phyloP scores from a whole-genome alignment of 169 alveolate genomes.

The Plasmodium chabaudi region DNA sequence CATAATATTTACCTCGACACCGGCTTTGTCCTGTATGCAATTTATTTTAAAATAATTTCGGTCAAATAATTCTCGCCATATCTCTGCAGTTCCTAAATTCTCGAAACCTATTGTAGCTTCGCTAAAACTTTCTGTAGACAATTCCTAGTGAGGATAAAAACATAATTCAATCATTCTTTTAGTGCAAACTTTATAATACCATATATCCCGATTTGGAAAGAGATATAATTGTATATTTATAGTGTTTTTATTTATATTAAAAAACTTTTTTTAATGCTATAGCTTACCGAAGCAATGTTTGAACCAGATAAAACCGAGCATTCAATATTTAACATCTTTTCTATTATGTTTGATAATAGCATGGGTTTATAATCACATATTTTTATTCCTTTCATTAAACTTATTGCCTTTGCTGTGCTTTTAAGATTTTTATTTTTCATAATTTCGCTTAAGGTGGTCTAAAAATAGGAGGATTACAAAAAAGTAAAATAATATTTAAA shows the following conservation, averaged over 20 bases:
- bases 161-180: not conserved
- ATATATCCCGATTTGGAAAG: not conserved
- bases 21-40: slow-evolving; percentile 89
- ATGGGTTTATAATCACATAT: slow-evolving; percentile 83
- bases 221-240: too few species aligned
- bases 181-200: not conserved
- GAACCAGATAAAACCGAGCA: slow-evolving; percentile 91
- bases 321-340: slow-evolving; percentile 82
- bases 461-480: slow-evolving; percentile 16
- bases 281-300: slow-evolving; percentile 89
- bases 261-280: not conserved
- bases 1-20: slow-evolving; percentile 80
- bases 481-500: not conserved
- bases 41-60: slow-evolving; percentile 86
- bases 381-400: slow-evolving; percentile 89
- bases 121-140: slow-evolving; percentile 90
- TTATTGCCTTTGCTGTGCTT: slow-evolving; percentile 86
- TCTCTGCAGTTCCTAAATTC: slow-evolving; percentile 79
- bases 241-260: too few species aligned
- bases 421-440: slow-evolving; percentile 74
- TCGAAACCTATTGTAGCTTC: slow-evolving; percentile 91
- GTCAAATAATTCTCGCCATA: slow-evolving; percentile 86
- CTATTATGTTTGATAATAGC: slow-evolving; percentile 83
- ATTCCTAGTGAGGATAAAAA: slow-evolving; percentile 72
- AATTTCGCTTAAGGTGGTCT: slow-evolving; percentile 77